A percentile compares a stretch with the other conserved stretches of the same genome.
Conservation (phyloP, 495 filamentous ascomycete species). For the Aspergillus baeticus region DNA sequence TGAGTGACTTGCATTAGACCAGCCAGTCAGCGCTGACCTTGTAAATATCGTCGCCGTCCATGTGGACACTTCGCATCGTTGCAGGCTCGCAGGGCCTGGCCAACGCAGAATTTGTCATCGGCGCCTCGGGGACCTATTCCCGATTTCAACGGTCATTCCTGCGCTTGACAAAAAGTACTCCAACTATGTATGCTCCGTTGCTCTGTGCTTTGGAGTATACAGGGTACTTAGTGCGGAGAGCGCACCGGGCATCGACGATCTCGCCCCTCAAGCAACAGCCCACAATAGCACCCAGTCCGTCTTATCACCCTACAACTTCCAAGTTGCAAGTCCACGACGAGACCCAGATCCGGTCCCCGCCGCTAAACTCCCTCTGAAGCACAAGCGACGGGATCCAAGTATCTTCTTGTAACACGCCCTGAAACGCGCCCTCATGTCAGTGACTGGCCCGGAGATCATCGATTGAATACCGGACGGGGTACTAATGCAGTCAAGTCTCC, state of each 20-base stretch:
- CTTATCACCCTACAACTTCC: too few species aligned
- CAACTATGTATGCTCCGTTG: too few species aligned
- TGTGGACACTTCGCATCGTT: not conserved
- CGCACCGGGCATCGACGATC: too few species aligned
- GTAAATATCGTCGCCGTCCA: not conserved
- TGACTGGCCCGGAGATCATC: not conserved
- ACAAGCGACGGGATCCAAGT: not conserved
- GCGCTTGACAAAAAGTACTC: too few species aligned
- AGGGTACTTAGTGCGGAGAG: too few species aligned
- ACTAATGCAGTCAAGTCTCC: constrained; percentile 1
- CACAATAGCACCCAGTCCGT: too few species aligned
- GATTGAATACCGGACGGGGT: not conserved
- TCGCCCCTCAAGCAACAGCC: too few species aligned
- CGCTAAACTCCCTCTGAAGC: not conserved
- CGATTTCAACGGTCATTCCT: not conserved
- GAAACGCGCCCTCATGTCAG: not conserved
- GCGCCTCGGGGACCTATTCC: not conserved
- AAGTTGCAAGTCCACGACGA: too few species aligned
- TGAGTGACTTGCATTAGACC: constrained; percentile 10
- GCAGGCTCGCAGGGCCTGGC: not conserved
- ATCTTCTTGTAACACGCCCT: not conserved
- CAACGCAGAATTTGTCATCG: not conserved
- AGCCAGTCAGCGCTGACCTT: not conserved
- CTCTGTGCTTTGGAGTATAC: too few species aligned
- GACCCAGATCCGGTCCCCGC: too few species aligned